Conservation (phyloP, 305 asterid genomes). For the Fraxinus dipetala region DNA sequence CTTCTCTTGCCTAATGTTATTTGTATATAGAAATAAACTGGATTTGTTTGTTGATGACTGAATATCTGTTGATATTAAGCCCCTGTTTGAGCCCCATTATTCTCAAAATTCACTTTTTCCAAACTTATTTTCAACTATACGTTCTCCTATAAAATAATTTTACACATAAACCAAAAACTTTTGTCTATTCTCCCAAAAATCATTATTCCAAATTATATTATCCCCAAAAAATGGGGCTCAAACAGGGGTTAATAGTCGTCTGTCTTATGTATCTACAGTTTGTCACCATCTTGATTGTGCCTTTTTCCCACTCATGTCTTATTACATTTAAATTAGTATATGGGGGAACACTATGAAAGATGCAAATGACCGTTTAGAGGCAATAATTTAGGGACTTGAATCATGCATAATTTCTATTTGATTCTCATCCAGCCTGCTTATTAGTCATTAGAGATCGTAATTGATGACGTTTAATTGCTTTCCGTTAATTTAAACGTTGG, state of each 20-base stretch:
- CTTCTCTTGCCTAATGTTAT: background rate
- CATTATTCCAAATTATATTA: background rate
- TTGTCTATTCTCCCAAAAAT: background rate
- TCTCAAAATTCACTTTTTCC: background rate
- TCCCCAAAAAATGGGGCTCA: background rate
- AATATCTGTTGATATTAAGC: background rate
- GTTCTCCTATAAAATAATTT: no score
- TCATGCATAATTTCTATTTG: background rate
- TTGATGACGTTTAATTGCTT: conserved; percentile 29
- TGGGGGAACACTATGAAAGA: background rate
- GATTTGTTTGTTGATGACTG: background rate
- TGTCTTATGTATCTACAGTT: background rate
- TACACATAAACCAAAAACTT: background rate
- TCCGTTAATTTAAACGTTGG: conserved; percentile 59
- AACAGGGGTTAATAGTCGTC: background rate
- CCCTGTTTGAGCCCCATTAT: background rate
- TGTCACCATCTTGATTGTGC: background rate
- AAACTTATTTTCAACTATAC: no score
- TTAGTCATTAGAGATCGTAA: background rate
- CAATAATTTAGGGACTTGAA: background rate
- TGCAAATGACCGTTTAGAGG: background rate
- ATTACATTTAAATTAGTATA: background rate
- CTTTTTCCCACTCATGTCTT: background rate
- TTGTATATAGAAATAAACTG: background rate
- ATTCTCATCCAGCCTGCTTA: background rate